Conservation (phyloP, 2,329 filamentous ascomycete species). For the Alternaria brassicicola region DNA sequence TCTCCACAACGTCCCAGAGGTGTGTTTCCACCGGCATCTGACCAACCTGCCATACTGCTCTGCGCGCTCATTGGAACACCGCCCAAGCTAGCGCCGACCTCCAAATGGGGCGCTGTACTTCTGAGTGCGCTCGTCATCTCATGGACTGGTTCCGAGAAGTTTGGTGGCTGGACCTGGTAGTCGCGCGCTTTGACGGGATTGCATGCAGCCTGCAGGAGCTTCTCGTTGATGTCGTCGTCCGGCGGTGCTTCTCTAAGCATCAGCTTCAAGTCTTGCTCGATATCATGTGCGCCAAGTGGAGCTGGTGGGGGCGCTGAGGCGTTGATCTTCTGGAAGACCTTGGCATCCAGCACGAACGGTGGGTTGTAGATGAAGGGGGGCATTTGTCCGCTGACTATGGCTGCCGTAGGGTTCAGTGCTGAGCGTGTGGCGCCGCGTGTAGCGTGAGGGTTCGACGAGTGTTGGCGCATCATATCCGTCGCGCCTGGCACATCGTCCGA, state of each 20-base stretch:
- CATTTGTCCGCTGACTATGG: conserved; percentile 48
- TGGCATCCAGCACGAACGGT: conserved; percentile 54
- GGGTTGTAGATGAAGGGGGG: conserved; percentile 50
- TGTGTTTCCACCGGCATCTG: conserved; percentile 45
- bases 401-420: conserved; percentile 60
- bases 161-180: conserved; percentile 45
- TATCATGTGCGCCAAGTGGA: conserved; percentile 50
- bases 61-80: conserved; percentile 51
- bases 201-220: conserved; percentile 45
- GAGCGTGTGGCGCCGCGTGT: conserved; percentile 59
- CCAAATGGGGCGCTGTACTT: conserved; percentile 40
- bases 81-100: conserved; percentile 37
- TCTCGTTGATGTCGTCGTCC: conserved; percentile 49
- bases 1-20: conserved; percentile 46
- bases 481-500: conserved; percentile 51
- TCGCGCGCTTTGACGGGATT: conserved; percentile 42
- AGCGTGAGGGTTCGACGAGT: conserved; percentile 64
- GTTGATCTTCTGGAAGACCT: conserved; percentile 55
- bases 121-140: conserved; percentile 44
- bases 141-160: conserved; percentile 37
- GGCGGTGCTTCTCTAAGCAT: conserved; percentile 51
- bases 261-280: conserved; percentile 57
- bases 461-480: conserved; percentile 66
- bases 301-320: conserved; percentile 56
- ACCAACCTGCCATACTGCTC: conserved; percentile 46